Conservation (phyloP, 2,329 filamentous ascomycete genomes). For the Calonectria pauciramosa region DNA sequence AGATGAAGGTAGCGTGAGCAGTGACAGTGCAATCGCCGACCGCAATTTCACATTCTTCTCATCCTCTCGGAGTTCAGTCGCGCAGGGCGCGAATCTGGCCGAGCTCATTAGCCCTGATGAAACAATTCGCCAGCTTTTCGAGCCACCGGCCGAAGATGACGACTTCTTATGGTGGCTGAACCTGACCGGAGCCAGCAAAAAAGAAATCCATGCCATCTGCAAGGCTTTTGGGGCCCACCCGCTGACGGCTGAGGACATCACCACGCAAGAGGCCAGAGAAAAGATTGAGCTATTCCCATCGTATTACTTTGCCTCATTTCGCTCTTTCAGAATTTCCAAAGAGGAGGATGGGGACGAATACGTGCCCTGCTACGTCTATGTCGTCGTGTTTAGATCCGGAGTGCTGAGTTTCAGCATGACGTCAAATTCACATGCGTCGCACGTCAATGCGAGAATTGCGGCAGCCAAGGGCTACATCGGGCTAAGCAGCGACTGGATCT, state of each 20-base stretch:
- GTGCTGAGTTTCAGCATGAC: slow-evolving; percentile 94
- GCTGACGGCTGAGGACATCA: slow-evolving; percentile 95
- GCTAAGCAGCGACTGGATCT: slow-evolving; percentile 97
- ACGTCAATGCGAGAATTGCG: slow-evolving; percentile 93
- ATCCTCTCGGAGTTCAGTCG: slow-evolving; percentile 91
- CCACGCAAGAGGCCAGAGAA: slow-evolving; percentile 93
- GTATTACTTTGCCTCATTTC: slow-evolving; percentile 98
- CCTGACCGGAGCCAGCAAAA: slow-evolving; percentile 88
- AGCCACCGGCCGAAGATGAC: slow-evolving; percentile 69
- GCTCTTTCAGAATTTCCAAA: slow-evolving; percentile 85
- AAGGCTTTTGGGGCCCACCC: slow-evolving; percentile 97
- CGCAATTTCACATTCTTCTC: slow-evolving; percentile 98
- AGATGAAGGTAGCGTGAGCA: too few relatives aligned
- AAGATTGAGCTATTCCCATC: slow-evolving; percentile 98
- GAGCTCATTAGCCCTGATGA: slow-evolving; percentile 91
- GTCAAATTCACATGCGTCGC: slow-evolving; percentile 86
- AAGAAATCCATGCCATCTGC: slow-evolving; percentile 89
- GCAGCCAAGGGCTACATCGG: slow-evolving; percentile 94
- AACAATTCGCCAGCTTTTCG: slow-evolving; percentile 88
- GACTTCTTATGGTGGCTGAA: slow-evolving; percentile 98
- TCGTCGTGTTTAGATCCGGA: slow-evolving; percentile 95
- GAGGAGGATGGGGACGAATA: slow-evolving; percentile 86
- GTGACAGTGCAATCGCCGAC: slow-evolving; percentile 60
- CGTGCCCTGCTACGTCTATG: slow-evolving; percentile 96
- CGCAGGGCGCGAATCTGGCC: slow-evolving; percentile 93